Evolutionary conservation across 345 rosid species (phyloP).

Genomic region (Corymbia maculata): DNA sequence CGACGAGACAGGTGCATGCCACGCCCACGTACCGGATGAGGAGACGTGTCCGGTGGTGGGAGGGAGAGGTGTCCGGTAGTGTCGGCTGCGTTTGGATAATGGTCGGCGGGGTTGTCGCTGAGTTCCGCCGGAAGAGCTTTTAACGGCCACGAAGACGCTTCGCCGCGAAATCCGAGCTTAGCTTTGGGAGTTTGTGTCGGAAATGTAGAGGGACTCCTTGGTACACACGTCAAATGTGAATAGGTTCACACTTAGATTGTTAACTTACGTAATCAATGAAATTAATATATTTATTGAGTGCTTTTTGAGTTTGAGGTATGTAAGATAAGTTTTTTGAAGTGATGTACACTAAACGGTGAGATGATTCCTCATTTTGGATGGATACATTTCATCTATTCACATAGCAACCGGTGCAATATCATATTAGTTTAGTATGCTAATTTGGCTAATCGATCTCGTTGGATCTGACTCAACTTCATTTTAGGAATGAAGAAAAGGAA

Average conservation of each 20-base stretch:
- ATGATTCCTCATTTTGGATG: too few relatives aligned
- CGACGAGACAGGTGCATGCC: neutral
- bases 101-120: neutral
- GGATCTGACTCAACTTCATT: neutral
- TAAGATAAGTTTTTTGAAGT: neutral
- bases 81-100: neutral
- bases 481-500: neutral
- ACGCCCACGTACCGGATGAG: neutral
- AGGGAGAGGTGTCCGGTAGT: neutral
- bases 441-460: neutral
- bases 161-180: neutral
- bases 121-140: neutral
- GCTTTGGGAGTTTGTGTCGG: neutral
- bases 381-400: rapidly evolving
- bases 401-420: rapidly evolving
- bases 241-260: neutral
- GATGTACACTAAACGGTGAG: neutral
- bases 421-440: neutral
- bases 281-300: neutral
- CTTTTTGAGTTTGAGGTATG: neutral
- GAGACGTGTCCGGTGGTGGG: neutral
- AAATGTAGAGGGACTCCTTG: neutral
- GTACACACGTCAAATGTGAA: neutral
- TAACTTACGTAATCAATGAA: neutral
- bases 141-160: neutral